A percentile compares a stretch with the other conserved stretches of the same genome.
Conservation (phyloP, 441 rosid genomes). For the Euphorbia celastroides region DNA sequence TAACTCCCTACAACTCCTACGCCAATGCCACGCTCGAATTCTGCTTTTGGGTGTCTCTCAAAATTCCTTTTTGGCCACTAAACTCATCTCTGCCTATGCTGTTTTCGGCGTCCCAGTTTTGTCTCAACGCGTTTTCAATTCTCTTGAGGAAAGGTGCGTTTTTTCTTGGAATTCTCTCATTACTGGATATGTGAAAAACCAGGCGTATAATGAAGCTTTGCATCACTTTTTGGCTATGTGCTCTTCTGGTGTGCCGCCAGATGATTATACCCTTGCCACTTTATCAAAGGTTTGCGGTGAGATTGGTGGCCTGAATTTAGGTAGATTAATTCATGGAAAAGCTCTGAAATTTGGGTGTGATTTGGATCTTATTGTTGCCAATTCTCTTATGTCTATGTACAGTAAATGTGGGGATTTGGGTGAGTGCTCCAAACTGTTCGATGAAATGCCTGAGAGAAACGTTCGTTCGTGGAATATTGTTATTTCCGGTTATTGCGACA, state of each 20-base stretch:
- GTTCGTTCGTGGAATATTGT: constrained; percentile 47
- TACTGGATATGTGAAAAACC: constrained; percentile 46
- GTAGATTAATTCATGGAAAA: constrained; percentile 43
- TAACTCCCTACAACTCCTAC: constrained; percentile 29
- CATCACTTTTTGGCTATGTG: constrained; percentile 36
- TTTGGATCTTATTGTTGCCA: constrained; percentile 36
- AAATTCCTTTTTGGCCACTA: constrained; percentile 41
- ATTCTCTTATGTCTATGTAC: constrained; percentile 54
- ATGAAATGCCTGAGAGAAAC: constrained; percentile 53
- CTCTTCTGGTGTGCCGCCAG: constrained; percentile 28
- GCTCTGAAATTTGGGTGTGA: constrained; percentile 38
- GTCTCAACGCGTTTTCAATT: constrained; percentile 39
- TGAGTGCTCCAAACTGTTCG: constrained; percentile 40
- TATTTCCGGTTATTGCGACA: constrained; percentile 33
- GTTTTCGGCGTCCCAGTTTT: constrained; percentile 19
- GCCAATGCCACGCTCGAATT: constrained; percentile 46
- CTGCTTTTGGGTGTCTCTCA: constrained; percentile 29
- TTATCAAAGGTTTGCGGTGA: constrained; percentile 41
- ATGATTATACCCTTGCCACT: constrained; percentile 47
- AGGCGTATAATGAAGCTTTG: constrained; percentile 30
- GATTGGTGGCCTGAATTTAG: constrained; percentile 29
- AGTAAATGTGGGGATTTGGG: constrained; percentile 34
- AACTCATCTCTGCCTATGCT: constrained; percentile 56
- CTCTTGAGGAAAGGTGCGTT: constrained; percentile 26
- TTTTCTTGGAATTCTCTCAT: constrained; percentile 55